phyloP scores from a whole-genome alignment of 2,329 filamentous ascomycete genomes.

The Rutstroemia sydowiana region DNA sequence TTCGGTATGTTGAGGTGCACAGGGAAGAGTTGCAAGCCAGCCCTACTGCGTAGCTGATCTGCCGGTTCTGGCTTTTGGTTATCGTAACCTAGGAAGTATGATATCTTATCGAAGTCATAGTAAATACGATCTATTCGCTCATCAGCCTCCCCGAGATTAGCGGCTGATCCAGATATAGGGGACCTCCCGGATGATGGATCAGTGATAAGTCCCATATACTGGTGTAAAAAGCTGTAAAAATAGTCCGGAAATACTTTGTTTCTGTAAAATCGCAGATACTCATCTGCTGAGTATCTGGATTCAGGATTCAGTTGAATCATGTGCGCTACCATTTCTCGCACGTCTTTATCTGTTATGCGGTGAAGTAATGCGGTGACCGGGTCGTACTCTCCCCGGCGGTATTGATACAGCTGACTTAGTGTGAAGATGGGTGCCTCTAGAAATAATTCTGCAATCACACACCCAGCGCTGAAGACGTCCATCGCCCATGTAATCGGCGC shows the following conservation, averaged over 20 bases:
- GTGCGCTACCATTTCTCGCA: slow-evolving; percentile 82
- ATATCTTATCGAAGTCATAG: slow-evolving; percentile 95
- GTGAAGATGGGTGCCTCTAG: slow-evolving; percentile 95
- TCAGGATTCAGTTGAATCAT: slow-evolving; percentile 96
- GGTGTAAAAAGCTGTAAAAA: slow-evolving; percentile 95
- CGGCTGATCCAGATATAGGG: slow-evolving; percentile 57
- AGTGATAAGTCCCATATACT: slow-evolving; percentile 94
- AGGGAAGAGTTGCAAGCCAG: slow-evolving; percentile 62
- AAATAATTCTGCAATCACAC: slow-evolving; percentile 94
- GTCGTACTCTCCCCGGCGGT: slow-evolving; percentile 86
- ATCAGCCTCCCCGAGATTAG: slow-evolving; percentile 79
- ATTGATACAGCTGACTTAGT: slow-evolving; percentile 93
- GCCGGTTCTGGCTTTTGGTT: slow-evolving; percentile 32
- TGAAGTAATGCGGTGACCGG: slow-evolving; percentile 72
- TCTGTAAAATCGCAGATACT: slow-evolving; percentile 89
- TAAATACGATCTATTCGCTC: slow-evolving; percentile 91
- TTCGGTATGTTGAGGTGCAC: slow-evolving; percentile 82
- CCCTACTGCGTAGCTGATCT: slow-evolving; percentile 37
- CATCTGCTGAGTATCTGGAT: slow-evolving; percentile 84
- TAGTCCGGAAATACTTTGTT: slow-evolving; percentile 90
- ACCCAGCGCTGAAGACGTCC: slow-evolving; percentile 96
- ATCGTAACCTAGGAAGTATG: slow-evolving; percentile 79
- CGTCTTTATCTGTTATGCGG: slow-evolving; percentile 79
- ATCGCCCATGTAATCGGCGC: slow-evolving; percentile 80
- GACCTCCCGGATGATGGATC: slow-evolving; percentile 77